These are phyloP conservation scores for Benincasa hispida DNA, from an alignment of 306 rosid genomes.

Conservation along the genomic window DNA sequence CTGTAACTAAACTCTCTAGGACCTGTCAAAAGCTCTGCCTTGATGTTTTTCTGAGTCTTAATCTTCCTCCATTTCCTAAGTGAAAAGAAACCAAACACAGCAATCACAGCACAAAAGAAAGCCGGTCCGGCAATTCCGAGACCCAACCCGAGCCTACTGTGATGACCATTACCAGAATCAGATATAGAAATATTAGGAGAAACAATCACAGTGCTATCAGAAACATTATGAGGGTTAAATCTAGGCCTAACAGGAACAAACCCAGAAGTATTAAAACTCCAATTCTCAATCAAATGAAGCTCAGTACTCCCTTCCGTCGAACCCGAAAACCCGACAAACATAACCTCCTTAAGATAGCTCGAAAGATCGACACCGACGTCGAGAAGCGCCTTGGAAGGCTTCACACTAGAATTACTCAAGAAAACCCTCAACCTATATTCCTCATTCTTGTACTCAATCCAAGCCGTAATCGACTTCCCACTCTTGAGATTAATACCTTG, in stretches of 20 bases:
- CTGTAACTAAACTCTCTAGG: slow-evolving; percentile 59
- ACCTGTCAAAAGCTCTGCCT: slow-evolving; percentile 33
- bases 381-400: slow-evolving; percentile 36
- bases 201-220: slow-evolving; percentile 28
- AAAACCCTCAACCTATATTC: slow-evolving; percentile 25
- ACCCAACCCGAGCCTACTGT: slow-evolving; percentile 27
- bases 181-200: slow-evolving; percentile 14
- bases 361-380: slow-evolving; percentile 39
- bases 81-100: slow-evolving; percentile 34
- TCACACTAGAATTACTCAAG: slow-evolving; percentile 31
- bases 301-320: slow-evolving; percentile 68
- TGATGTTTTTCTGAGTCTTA: slow-evolving; percentile 23
- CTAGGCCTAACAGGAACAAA: slow-evolving; percentile 23
- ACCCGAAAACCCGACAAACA: slow-evolving; percentile 51
- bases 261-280: slow-evolving; percentile 51
- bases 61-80: slow-evolving; percentile 28
- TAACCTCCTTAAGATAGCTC: slow-evolving; percentile 15
- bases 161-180: slow-evolving; percentile 3
- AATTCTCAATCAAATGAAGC: slow-evolving; percentile 37
- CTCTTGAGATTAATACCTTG: slow-evolving; percentile 52
- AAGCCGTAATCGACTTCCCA: slow-evolving; percentile 38
- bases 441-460: slow-evolving; percentile 61
- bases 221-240: slow-evolving; percentile 31
- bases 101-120: slow-evolving; percentile 24
- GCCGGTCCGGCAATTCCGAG: slow-evolving; percentile 42